Conservation (phyloP, 2,329 filamentous ascomycete genomes). For the Venturia carpophila region DNA sequence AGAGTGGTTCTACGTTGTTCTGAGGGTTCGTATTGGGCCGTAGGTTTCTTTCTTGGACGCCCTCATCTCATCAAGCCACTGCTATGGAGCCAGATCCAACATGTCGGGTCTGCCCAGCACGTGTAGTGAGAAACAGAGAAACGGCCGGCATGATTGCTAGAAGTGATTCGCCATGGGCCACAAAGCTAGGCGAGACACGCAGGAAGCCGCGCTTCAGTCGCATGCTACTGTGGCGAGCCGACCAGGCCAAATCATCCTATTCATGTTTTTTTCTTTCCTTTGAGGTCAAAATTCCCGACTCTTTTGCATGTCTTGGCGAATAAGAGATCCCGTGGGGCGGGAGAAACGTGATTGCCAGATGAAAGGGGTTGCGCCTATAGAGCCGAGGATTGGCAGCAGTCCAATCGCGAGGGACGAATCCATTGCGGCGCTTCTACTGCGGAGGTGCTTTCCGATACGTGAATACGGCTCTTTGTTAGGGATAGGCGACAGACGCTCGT, state of each 20-base stretch:
- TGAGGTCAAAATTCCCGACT: not conserved
- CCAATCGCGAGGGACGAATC: not conserved
- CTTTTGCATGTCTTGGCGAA: not conserved
- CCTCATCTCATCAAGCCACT: not conserved
- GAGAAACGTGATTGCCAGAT: not conserved
- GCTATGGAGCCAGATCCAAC: not conserved
- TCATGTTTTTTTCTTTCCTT: not conserved
- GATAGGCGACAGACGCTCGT: not conserved
- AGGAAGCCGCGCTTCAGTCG: constrained; percentile 9
- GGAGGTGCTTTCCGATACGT: not conserved
- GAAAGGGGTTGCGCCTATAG: not conserved
- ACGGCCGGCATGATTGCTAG: not conserved
- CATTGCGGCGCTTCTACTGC: not conserved
- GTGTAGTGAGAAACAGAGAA: not conserved
- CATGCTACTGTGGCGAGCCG: not conserved
- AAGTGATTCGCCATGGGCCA: not conserved
- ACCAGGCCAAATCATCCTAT: not conserved
- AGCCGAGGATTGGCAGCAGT: not conserved
- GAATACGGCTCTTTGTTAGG: constrained; percentile 1
- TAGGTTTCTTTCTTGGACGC: not conserved
- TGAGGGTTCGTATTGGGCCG: not conserved
- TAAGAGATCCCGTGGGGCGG: not conserved
- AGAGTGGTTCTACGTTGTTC: not conserved
- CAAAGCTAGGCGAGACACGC: constrained; percentile 6
- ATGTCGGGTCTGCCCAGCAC: not conserved